These are phyloP conservation scores for Casuarina glauca DNA, from an alignment of 306 rosid species.

Conservation along the genomic window DNA sequence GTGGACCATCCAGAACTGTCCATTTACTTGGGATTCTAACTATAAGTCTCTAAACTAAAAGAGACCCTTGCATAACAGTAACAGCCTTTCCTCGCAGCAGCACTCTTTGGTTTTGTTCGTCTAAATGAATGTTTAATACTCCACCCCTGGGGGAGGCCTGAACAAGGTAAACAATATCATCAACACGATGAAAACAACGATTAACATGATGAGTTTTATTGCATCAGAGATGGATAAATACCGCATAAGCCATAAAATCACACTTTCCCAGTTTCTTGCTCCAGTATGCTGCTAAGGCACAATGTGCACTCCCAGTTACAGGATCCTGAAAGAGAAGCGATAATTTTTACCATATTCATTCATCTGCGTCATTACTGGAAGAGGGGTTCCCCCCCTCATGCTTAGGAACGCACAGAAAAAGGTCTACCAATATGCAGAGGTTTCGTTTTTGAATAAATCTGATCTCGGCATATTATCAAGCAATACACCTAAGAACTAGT, in stretches of 20 bases:
- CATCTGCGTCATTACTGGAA: neutral
- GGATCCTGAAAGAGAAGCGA: constrained; percentile 49
- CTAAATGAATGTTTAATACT: constrained; percentile 49
- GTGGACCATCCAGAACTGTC: constrained; percentile 3
- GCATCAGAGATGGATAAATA: constrained; percentile 21
- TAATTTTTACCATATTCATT: no score
- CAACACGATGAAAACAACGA: constrained; percentile 11
- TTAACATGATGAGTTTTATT: neutral
- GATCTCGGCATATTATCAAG: neutral
- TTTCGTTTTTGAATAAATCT: neutral
- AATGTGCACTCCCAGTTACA: constrained; percentile 68
- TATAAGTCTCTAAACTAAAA: constrained; percentile 43
- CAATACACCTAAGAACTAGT: neutral
- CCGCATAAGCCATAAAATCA: constrained; percentile 65
- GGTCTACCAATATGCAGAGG: neutral
- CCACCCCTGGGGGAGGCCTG: constrained; percentile 88
- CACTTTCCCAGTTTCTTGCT: constrained; percentile 66
- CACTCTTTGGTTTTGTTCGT: constrained; percentile 66
- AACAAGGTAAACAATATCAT: constrained; percentile 8
- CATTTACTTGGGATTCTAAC: neutral
- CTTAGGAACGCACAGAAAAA: no score
- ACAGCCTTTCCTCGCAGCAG: constrained; percentile 68
- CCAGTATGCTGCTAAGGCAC: constrained; percentile 69
- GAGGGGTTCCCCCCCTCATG: neutral
- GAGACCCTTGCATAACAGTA: constrained; percentile 64